Percentiles rank a stretch among this genome's conserved stretches.
phyloP scores from a whole-genome alignment of 768 basidiomycete species.

The Phaeotremella skinneri region DNA sequence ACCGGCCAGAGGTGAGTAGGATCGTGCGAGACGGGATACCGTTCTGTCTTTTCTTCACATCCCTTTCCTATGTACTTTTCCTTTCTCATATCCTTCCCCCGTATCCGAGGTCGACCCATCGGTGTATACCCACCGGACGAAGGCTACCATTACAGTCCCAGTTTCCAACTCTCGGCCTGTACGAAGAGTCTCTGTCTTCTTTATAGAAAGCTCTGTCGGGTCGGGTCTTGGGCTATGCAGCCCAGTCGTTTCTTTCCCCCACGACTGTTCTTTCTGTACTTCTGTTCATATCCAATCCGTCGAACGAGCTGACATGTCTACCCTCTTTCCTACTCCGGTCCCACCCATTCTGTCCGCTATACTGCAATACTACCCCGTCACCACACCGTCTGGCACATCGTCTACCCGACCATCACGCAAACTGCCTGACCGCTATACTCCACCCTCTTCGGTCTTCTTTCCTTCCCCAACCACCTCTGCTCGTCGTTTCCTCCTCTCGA shows the following conservation, averaged over 20 bases:
- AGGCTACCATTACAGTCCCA: neutral
- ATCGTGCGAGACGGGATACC: no score
- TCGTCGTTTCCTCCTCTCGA: conserved; percentile 4
- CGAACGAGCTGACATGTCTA: conserved; percentile 2
- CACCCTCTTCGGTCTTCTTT: conserved; percentile 7
- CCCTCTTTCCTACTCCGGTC: conserved; percentile 5
- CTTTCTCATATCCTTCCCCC: no score
- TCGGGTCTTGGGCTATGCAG: neutral
- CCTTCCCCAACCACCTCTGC: conserved; percentile 11
- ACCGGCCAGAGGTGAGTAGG: neutral
- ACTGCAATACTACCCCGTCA: conserved; percentile 25
- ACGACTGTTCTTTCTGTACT: neutral
- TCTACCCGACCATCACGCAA: neutral
- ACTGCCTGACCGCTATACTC: conserved; percentile 6
- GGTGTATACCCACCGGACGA: no score
- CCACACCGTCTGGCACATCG: neutral
- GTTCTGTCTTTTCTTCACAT: no score
- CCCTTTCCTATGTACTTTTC: neutral
- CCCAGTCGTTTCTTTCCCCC: neutral
- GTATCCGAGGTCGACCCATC: no score
- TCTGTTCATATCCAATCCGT: neutral
- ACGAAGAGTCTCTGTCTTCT: neutral
- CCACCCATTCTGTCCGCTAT: conserved; percentile 27
- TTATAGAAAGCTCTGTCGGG: neutral
- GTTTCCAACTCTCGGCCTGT: neutral